Base-by-base conservation (phyloP, 257 asterid species). In the Leonotis leonurus region DNA sequence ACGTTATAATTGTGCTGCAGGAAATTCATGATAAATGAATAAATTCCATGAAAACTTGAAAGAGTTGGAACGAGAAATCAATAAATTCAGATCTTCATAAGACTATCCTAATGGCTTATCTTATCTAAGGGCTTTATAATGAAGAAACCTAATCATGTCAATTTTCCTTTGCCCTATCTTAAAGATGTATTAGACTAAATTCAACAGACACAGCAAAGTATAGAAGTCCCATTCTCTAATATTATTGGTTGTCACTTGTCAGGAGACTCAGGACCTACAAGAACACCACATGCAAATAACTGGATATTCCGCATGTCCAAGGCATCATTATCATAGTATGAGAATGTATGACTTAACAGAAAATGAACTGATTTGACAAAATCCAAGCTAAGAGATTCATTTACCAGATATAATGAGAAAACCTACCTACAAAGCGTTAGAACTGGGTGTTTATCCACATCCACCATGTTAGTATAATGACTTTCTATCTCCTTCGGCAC, bases 401-500 rank as follows among this genome's bases (percentile, higher is more conserved):
- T 36, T 53, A 40, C 61, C 68, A 66, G 51, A 56, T 45, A 65
- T 53, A 48, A 56, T 53, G 8, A 50, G 58, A 67, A 65, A 65
- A 50, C 71, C 68, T 80, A 89, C 99, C 97, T 77, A 69, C 83
- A 89, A 46, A 92, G 94, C 51, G 78, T 56, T 65, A 82, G 80
- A 76, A 92, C 88, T 17, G 99, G 99, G 82, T 92, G 97, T 66
- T 87, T 77, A 74, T 83, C 97, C 55, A 77, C 74, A 69, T 86
- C 93, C 85, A 72, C 56, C 52, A 79, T 44, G 44, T 85, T 76
- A 67, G 68, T 50, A 71, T 75, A 85, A 56, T 70, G 81, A 60
- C 77, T 76, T 70, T 83, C 81, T 67, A 92, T 81, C 74, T 82
- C 86, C 62, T 80, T 70, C 36, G 99, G 99, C 44, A 89, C 89